Base-by-base conservation (phyloP, 495 filamentous ascomycete species). In the Clohesyomyces aquaticus region DNA sequence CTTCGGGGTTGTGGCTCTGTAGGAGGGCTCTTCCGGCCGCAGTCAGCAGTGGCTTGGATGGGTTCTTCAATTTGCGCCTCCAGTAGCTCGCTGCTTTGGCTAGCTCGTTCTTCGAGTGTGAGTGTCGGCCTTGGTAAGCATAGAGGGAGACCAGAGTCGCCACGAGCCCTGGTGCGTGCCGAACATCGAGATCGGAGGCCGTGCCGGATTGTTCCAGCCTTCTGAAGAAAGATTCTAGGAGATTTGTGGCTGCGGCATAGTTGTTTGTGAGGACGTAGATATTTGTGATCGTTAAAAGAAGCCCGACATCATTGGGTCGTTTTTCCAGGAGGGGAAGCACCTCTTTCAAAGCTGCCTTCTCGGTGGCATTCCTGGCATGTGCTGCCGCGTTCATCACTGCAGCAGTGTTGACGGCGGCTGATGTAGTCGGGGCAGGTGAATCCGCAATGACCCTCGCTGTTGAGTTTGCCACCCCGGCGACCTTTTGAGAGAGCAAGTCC, bases 131-230 rank as follows among this genome's bases (percentile, higher is more conserved):
- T 74, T 95, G 89, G 1, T 79, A 77, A 61, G 84, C 83, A 75
- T 96, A 96, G 0, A 99, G 79, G 2, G 90, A 87, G 14, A 96
- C 86, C 3, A 91, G 80, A 1, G 91, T 79, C n/a, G 88, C 90
- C 16, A 96, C 82, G 0, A 99, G 79, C 25, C 95, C 95, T 0
- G 95, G 94, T 29, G 91, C 86, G 73, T 86, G 95, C 27, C 91
- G 89, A 28, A 88, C 85, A 28, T 86, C 82, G 52, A 84, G 79
- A 62, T 91, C 84, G 26, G 79, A 73, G 12, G 79, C 73, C 12
- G 86, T 83, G 9, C 79, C 80, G 11, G 85, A 85, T 32, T 82
- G 75, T 65, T 93, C 90, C n/a, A 96, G 81, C 18, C 81, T 82
- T 61, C 81, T 83, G 41, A 96, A 80, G 66, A 91, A 89, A 12